These are phyloP conservation scores for Oropetium thomaeum DNA, from an alignment of 176 grass and related monocot genomes.

Conservation along the genomic window DNA sequence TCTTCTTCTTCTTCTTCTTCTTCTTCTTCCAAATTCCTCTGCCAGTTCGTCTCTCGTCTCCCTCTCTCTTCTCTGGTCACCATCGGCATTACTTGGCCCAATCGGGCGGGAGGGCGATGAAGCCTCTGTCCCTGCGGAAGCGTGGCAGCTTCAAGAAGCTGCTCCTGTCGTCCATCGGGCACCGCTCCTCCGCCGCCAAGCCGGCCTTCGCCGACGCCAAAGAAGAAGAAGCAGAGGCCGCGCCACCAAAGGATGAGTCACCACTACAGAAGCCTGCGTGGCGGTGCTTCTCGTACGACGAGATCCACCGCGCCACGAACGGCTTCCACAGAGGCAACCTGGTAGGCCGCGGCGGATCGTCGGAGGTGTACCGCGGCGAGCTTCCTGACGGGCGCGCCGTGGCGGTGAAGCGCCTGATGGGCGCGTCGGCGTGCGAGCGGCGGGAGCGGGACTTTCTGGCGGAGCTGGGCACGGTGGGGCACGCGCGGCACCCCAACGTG, in stretches of 20 bases:
- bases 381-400: constrained; percentile 51
- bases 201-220: background rate
- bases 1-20: background rate
- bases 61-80: background rate
- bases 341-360: constrained; percentile 81
- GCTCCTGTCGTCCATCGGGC: constrained; percentile 42
- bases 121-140: constrained; percentile 19
- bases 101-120: constrained; percentile 12
- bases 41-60: background rate
- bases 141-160: constrained; percentile 41
- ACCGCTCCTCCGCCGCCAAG: background rate
- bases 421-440: constrained; percentile 62
- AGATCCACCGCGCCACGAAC: constrained; percentile 53
- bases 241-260: background rate
- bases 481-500: constrained; percentile 85
- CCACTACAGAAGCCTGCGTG: constrained; percentile 41
- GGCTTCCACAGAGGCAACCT: constrained; percentile 54
- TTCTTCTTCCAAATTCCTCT: background rate
- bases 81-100: background rate
- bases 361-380: constrained; percentile 87
- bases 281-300: constrained; percentile 79
- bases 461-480: constrained; percentile 79
- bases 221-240: background rate
- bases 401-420: constrained; percentile 74
- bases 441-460: constrained; percentile 82